A percentile compares a stretch with the other conserved stretches of the same genome.
These are phyloP conservation scores for Fusarium tuaranense DNA, from an alignment of 2,329 filamentous ascomycete genomes.

Conservation along the genomic window DNA sequence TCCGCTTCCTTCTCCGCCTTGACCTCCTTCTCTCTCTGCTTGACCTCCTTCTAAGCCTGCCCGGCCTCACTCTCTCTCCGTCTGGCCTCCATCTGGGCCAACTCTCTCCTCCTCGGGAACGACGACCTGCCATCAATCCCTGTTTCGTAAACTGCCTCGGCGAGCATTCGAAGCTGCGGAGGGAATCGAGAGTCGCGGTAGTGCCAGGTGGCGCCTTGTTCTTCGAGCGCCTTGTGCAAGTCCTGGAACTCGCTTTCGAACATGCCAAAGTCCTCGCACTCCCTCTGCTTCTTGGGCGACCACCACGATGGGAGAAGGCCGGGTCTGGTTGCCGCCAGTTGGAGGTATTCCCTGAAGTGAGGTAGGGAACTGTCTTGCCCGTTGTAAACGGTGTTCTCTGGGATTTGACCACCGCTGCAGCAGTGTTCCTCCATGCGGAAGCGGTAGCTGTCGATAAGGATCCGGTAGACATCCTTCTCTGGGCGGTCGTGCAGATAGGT, in stretches of 20 bases:
- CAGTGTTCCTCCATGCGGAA: slow-evolving; percentile 57
- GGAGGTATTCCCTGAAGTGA: slow-evolving; percentile 54
- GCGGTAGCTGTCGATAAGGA: slow-evolving; percentile 62
- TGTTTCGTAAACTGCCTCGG: slow-evolving; percentile 53
- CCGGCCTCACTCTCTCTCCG: not conserved
- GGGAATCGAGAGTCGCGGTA: slow-evolving; percentile 59
- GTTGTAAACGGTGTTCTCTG: slow-evolving; percentile 47
- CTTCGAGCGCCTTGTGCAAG: slow-evolving; percentile 39
- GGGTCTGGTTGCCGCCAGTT: slow-evolving; percentile 24
- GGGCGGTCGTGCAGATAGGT: slow-evolving; percentile 59
- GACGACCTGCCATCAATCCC: slow-evolving; percentile 49
- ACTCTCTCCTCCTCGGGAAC: slow-evolving; percentile 35
- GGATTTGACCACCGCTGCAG: slow-evolving; percentile 41
- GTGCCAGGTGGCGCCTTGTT: slow-evolving; percentile 53
- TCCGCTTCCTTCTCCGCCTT: not conserved
- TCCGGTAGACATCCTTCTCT: slow-evolving; percentile 56
- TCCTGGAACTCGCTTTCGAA: slow-evolving; percentile 42
- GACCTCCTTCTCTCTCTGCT: not conserved
- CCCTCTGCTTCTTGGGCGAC: slow-evolving; percentile 50
- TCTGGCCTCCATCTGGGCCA: slow-evolving; percentile 39
- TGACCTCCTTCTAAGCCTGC: not conserved
- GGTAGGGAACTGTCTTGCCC: slow-evolving; percentile 34
- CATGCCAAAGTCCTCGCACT: slow-evolving; percentile 53
- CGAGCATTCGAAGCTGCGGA: slow-evolving; percentile 64
- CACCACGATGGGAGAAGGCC: slow-evolving; percentile 60